Base-by-base conservation (phyloP, 306 rosid genomes). In the Prunus armeniaca region DNA sequence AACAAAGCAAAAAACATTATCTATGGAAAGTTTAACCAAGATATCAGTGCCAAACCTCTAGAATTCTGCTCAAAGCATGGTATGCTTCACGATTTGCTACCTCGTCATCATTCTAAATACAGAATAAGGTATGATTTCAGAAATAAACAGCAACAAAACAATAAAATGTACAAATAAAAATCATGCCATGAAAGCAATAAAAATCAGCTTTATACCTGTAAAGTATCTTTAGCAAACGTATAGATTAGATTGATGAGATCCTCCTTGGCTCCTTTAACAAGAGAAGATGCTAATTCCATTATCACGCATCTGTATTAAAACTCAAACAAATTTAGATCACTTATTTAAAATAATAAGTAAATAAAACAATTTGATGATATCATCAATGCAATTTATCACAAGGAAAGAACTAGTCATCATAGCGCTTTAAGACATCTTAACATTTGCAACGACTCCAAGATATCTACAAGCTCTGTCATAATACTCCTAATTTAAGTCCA, bases 251-350 rank as follows among this genome's bases (percentile, higher is more conserved):
- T 90, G 84, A 90, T 67, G 76, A 95, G 84, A 86, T 89, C 87
- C 74, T 85, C 90, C 47, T 85, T 75, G 66, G 95, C 98, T 70
- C 97, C 96, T 69, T 79, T 88, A 71, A 90, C 86, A 78, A 92
- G 83, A 86, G 92, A 86, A 17, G 92, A 88, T 63, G 92, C 92
- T 67, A 92, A 84, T 82, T 92, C 92, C 95, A 92, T 73, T 61
- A 87, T 71, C 73, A 87, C 54, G 32, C 85, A 77, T 87, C 98
- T 94, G 87, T 62, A 76, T 2, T 81, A 78, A 83, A 54, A 74
- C 72, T 55, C 47, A 63, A 62, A 47, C 41, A 20, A 77, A 72
- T 46, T 70, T 65, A 27, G 49, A 65, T 12, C 18, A 25, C 14
- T 7, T 8, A 45, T 45, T 20, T n/a, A 67, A n/a, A 43, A 32